Conservation (phyloP, 441 rosid genomes). For the Bocquillonia castaneifolia region DNA sequence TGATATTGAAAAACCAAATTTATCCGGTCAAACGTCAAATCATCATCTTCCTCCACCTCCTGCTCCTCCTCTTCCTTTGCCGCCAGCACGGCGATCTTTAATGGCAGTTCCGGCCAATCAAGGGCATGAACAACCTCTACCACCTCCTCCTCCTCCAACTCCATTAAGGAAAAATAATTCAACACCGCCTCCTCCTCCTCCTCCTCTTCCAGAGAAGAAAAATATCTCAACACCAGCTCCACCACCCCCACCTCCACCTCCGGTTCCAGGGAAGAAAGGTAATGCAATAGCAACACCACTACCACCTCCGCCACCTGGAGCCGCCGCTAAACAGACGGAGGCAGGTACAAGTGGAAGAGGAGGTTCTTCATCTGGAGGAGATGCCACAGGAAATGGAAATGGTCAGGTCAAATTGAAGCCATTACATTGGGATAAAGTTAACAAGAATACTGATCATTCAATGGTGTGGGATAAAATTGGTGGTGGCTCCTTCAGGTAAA, state of each 20-base stretch:
- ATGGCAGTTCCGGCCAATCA: constrained; percentile 18
- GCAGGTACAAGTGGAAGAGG: constrained; percentile 17
- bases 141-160: constrained; percentile 20
- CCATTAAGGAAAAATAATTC: constrained; percentile 30
- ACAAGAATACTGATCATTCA: constrained; percentile 56
- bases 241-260: constrained; percentile 23
- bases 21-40: constrained; percentile 31
- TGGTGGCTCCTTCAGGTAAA: constrained; percentile 80
- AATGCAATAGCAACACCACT: constrained; percentile 30
- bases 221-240: background rate
- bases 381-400: constrained; percentile 27
- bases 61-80: constrained; percentile 27
- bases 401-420: constrained; percentile 77
- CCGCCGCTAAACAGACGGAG: constrained; percentile 24
- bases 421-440: constrained; percentile 90
- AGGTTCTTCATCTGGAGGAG: constrained; percentile 30
- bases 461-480: constrained; percentile 94
- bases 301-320: constrained; percentile 19
- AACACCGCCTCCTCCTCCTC: constrained; percentile 33
- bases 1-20: constrained; percentile 22
- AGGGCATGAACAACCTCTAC: constrained; percentile 11
- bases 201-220: constrained; percentile 6
- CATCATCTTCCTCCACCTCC: constrained; percentile 33
- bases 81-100: constrained; percentile 30
- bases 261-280: constrained; percentile 26